Conservation (phyloP, 495 filamentous ascomycete species). For the Hyaloscypha variabilis region DNA sequence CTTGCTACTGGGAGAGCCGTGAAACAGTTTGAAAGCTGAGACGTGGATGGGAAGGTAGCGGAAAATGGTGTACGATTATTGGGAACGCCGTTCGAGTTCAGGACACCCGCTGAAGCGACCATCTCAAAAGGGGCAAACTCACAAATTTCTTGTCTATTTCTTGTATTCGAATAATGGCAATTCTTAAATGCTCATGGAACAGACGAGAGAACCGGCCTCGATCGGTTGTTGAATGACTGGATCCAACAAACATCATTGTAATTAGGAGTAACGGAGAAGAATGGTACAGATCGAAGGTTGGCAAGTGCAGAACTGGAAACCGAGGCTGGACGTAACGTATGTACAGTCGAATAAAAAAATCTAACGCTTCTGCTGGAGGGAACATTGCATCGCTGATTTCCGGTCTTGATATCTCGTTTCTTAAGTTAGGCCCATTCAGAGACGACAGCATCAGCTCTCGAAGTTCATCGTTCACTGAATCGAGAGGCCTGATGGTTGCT, state of each 20-base stretch:
- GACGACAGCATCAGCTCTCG: slow-evolving; percentile 13
- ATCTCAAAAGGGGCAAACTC: background rate
- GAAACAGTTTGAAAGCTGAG: too few species aligned
- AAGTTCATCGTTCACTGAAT: slow-evolving; percentile 16
- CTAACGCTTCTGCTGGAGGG: slow-evolving; percentile 25
- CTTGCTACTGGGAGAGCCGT: too few species aligned
- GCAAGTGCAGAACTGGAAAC: slow-evolving; percentile 35
- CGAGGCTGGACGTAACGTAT: slow-evolving; percentile 33
- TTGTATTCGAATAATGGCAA: slow-evolving; percentile 23
- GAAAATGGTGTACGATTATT: too few species aligned
- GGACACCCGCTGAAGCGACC: too few species aligned
- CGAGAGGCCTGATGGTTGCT: slow-evolving; percentile 19
- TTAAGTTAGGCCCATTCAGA: slow-evolving; percentile 20
- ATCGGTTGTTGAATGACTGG: slow-evolving; percentile 29
- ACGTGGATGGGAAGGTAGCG: too few species aligned
- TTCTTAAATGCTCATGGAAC: slow-evolving; percentile 30
- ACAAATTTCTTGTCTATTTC: slow-evolving; percentile 28
- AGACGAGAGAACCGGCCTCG: slow-evolving; percentile 29
- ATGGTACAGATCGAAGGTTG: slow-evolving; percentile 32
- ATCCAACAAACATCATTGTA: slow-evolving; percentile 33
- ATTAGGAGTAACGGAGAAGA: slow-evolving; percentile 28
- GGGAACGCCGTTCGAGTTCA: too few species aligned
- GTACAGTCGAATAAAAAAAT: slow-evolving; percentile 33
- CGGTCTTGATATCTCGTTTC: slow-evolving; percentile 19
- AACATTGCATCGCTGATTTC: slow-evolving; percentile 27